Percentiles rank a stretch among this genome's conserved stretches.
Evolutionary conservation across 768 basidiomycete species (phyloP).

Genomic region (Pisolithus tinctorius): DNA sequence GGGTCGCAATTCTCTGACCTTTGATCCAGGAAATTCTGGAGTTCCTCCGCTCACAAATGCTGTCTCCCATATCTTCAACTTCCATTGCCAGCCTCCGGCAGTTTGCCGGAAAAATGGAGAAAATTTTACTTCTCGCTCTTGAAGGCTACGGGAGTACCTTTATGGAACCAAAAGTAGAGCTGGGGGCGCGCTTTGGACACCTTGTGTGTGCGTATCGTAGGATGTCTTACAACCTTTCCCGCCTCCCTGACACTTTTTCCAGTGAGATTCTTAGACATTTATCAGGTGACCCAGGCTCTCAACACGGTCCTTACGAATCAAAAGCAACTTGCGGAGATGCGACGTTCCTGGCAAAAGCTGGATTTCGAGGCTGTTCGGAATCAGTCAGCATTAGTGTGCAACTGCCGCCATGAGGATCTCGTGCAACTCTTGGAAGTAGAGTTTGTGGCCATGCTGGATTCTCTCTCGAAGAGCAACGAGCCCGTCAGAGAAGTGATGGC

Average conservation of each 20-base stretch:
- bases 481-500: conserved; percentile 84
- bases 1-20: conserved; percentile 11
- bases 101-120: conserved; percentile 88
- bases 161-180: conserved; percentile 85
- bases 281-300: conserved; percentile 85
- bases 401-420: conserved; percentile 86
- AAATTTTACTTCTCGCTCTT: conserved; percentile 73
- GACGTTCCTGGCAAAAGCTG: conserved; percentile 79
- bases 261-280: conserved; percentile 91
- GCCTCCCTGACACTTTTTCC: conserved; percentile 10
- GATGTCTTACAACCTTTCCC: not conserved
- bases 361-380: conserved; percentile 90
- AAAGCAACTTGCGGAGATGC: conserved; percentile 82
- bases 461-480: conserved; percentile 62
- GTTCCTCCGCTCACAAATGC: conserved; percentile 76
- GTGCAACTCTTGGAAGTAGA: conserved; percentile 81
- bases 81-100: conserved; percentile 69
- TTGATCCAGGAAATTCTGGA: conserved; percentile 75
- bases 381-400: conserved; percentile 89
- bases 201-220: conserved; percentile 62
- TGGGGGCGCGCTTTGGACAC: conserved; percentile 87
- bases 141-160: conserved; percentile 84
- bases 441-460: conserved; percentile 71
- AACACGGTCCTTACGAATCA: conserved; percentile 84
- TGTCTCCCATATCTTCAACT: conserved; percentile 63